phyloP scores from a whole-genome alignment of 441 rosid species.

The Melastoma candidum region DNA sequence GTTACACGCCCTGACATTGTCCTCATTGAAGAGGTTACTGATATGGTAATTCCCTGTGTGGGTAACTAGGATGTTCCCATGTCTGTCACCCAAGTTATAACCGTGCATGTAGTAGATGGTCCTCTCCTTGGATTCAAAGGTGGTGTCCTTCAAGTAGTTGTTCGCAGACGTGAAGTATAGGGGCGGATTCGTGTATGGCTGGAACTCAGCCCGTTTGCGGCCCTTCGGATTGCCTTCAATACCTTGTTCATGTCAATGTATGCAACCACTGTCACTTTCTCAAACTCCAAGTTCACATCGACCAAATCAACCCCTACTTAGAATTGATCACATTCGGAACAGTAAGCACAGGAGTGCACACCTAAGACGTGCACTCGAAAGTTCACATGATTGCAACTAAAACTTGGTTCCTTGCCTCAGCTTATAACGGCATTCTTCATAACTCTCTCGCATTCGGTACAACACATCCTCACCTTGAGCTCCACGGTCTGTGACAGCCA shows the following conservation, averaged over 20 bases:
- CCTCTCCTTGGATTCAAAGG: slow-evolving; percentile 73
- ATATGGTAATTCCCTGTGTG: slow-evolving; percentile 84
- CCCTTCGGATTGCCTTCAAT: slow-evolving; percentile 71
- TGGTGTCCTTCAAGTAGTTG: slow-evolving; percentile 72
- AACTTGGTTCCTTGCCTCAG: slow-evolving; percentile 45
- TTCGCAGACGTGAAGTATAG: slow-evolving; percentile 67
- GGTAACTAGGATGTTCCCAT: slow-evolving; percentile 59
- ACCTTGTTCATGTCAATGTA: slow-evolving; percentile 89
- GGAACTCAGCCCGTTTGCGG: slow-evolving; percentile 86
- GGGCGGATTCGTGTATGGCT: slow-evolving; percentile 87
- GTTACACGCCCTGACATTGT: slow-evolving; percentile 79
- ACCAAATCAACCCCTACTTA: slow-evolving; percentile 70
- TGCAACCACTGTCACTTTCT: slow-evolving; percentile 74
- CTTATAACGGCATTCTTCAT: slow-evolving; percentile 78
- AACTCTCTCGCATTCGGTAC: slow-evolving; percentile 86
- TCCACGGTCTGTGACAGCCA: slow-evolving; percentile 55
- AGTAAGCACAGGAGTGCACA: too few species aligned
- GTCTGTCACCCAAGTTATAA: slow-evolving; percentile 62
- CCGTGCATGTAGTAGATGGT: slow-evolving; percentile 85
- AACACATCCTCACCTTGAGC: slow-evolving; percentile 94
- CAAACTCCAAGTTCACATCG: slow-evolving; percentile 68
- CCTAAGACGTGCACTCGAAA: too few species aligned
- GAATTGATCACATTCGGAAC: background rate
- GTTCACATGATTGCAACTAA: background rate
- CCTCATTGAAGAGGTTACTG: slow-evolving; percentile 92